phyloP scores from a whole-genome alignment of 768 basidiomycete genomes.

The Russula vinacea region DNA sequence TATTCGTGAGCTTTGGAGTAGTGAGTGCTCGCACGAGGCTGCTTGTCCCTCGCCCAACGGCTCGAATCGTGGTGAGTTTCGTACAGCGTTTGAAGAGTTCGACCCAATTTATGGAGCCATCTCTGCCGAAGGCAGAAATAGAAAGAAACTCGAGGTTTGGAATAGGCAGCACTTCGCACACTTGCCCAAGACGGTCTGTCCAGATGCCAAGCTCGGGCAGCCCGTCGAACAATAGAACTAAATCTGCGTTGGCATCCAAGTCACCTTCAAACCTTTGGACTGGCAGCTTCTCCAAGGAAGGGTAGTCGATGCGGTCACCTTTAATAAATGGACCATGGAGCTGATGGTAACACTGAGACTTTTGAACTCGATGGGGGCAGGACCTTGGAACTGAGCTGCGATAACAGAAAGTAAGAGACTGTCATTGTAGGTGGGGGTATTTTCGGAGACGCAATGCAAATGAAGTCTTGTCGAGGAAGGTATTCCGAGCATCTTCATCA shows the following conservation, averaged over 20 bases:
- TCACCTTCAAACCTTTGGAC: not conserved
- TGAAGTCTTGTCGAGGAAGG: conserved; percentile 6
- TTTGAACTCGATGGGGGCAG: not conserved
- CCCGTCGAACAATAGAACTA: conserved; percentile 2
- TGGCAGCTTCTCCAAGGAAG: no score
- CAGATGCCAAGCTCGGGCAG: not conserved
- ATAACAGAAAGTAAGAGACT: conserved; percentile 6
- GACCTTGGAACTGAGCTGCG: not conserved
- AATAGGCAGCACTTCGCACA: conserved; percentile 7
- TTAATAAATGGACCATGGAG: not conserved
- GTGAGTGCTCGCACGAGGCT: conserved; percentile 12
- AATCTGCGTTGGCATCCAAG: not conserved
- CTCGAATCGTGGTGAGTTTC: conserved; percentile 4
- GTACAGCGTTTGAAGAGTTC: conserved; percentile 7
- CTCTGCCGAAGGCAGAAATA: not conserved
- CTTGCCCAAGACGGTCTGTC: not conserved
- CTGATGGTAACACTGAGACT: not conserved
- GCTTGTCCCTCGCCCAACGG: not conserved
- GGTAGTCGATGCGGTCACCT: not conserved
- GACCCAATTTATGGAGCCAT: not conserved
- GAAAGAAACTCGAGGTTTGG: conserved; percentile 12
- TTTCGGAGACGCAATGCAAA: not conserved
- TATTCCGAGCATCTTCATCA: conserved; percentile 7
- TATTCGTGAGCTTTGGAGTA: not conserved
- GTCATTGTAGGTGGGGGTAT: no score